Percentiles rank a stretch among this genome's conserved stretches.
phyloP scores from a whole-genome alignment of 805 yeast genomes.

The Danielozyma ontarioensis region DNA sequence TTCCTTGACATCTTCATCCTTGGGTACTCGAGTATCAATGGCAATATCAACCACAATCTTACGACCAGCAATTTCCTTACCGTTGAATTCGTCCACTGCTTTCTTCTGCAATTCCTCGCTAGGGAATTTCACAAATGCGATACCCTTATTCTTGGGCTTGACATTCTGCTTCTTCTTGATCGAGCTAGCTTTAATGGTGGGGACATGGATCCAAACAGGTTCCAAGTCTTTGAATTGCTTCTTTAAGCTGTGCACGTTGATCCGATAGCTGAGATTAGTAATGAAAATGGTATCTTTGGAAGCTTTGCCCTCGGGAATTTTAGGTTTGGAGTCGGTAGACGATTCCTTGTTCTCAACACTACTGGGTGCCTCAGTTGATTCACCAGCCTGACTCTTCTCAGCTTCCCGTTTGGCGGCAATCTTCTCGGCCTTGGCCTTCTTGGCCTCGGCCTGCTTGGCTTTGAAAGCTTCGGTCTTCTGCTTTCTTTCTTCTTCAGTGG shows the following conservation, averaged over 20 bases:
- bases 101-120: conserved; percentile 56
- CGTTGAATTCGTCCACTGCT: conserved; percentile 72
- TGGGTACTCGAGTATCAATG: conserved; percentile 45
- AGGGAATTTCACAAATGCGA: conserved; percentile 59
- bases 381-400: conserved; percentile 3
- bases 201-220: conserved; percentile 58
- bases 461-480: conserved; percentile 29
- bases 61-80: conserved; percentile 61
- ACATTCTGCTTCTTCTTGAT: conserved; percentile 40
- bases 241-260: conserved; percentile 41
- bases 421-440: conserved; percentile 13
- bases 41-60: conserved; percentile 68
- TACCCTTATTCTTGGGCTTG: conserved; percentile 54
- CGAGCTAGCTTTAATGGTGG: conserved; percentile 44
- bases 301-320: conserved; percentile 44
- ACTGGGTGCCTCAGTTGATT: conserved; percentile 3
- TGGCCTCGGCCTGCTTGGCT: conserved; percentile 15
- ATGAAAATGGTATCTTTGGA: conserved; percentile 59
- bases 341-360: too few relatives aligned
- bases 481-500: conserved; percentile 40
- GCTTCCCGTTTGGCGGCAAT: conserved; percentile 15
- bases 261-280: conserved; percentile 52
- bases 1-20: background rate
- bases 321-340: conserved; percentile 15
- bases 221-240: conserved; percentile 43